Evolutionary conservation across 805 yeast genomes (phyloP).

Genomic region (Barnettozyma salicaria): DNA sequence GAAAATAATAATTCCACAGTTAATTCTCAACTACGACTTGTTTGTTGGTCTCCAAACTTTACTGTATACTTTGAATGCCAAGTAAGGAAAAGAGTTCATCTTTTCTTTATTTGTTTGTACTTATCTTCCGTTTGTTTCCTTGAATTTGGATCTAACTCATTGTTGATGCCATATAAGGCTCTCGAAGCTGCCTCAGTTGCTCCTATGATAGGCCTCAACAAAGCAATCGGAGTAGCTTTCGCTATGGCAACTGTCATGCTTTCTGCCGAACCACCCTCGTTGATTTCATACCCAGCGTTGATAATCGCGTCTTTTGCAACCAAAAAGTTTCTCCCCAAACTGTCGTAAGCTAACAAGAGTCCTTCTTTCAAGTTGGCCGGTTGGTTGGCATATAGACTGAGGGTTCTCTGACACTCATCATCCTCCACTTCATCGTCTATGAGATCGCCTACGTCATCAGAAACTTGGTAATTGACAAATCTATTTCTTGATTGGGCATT

Average conservation of each 20-base stretch:
- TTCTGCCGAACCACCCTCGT: slow-evolving; percentile 59
- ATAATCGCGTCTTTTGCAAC: slow-evolving; percentile 60
- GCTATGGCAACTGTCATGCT: slow-evolving; percentile 64
- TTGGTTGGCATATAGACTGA: slow-evolving; percentile 80
- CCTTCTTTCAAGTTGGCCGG: slow-evolving; percentile 73
- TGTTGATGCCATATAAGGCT: slow-evolving; percentile 76
- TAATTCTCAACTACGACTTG: too few relatives aligned
- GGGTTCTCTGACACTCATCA: slow-evolving; percentile 34
- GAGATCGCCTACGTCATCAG: slow-evolving; percentile 10
- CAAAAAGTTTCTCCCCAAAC: slow-evolving; percentile 61
- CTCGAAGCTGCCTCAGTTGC: slow-evolving; percentile 86
- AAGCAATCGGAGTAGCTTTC: slow-evolving; percentile 71
- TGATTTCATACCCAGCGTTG: slow-evolving; percentile 54
- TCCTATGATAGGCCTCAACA: slow-evolving; percentile 83
- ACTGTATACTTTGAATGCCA: too few relatives aligned
- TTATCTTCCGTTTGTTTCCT: slow-evolving; percentile 57
- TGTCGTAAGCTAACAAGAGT: slow-evolving; percentile 61
- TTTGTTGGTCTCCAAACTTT: too few relatives aligned
- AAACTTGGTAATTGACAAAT: not conserved
- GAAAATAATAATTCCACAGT: not conserved
- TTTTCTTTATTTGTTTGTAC: slow-evolving; percentile 37
- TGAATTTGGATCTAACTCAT: slow-evolving; percentile 66
- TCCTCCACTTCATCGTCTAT: slow-evolving; percentile 19
- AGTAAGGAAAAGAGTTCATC: not conserved
- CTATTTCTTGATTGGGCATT: not conserved